Conservation (phyloP, 805 yeast genomes). For the Lipomyces kockii region DNA sequence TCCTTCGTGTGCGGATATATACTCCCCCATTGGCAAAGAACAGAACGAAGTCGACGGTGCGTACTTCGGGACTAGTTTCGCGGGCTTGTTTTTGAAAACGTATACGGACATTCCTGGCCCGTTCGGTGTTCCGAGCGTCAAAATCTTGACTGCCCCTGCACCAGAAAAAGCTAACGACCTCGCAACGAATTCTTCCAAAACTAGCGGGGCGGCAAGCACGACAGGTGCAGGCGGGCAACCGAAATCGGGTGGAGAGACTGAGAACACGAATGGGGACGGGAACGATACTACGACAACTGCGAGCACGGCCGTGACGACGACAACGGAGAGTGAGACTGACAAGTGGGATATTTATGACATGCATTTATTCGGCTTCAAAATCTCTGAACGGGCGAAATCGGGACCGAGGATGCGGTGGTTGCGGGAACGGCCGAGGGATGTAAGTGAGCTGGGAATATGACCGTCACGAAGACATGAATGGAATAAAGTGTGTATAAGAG, state of each 20-base stretch:
- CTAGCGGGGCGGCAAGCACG: background rate
- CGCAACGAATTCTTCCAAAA: background rate
- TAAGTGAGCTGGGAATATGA: background rate
- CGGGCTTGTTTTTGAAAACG: slow-evolving; percentile 88
- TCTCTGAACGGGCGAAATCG: slow-evolving; percentile 70
- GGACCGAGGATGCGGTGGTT: slow-evolving; percentile 99
- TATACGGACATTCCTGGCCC: slow-evolving; percentile 70
- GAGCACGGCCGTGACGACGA: slow-evolving; percentile 4
- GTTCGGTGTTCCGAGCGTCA: slow-evolving; percentile 47
- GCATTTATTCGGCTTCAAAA: slow-evolving; percentile 84
- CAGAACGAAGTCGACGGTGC: slow-evolving; percentile 94
- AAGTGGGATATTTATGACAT: slow-evolving; percentile 55
- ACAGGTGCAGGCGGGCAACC: background rate
- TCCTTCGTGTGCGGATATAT: slow-evolving; percentile 91
- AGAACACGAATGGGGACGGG: slow-evolving; percentile 8
- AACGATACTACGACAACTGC: slow-evolving; percentile 2
- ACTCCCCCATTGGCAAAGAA: slow-evolving; percentile 84
- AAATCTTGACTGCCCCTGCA: slow-evolving; percentile 68
- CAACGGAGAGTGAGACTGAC: slow-evolving; percentile 7
- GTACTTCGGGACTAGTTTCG: slow-evolving; percentile 93
- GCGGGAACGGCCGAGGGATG: slow-evolving; percentile 54
- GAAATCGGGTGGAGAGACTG: background rate
- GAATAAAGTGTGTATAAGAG: background rate
- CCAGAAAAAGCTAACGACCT: slow-evolving; percentile 46
- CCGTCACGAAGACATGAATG: background rate